Evolutionary conservation across 2,329 filamentous ascomycete species (phyloP), one percentile per base, ranked within the genome.

Genomic region (Hypocrella siamensis): DNA sequence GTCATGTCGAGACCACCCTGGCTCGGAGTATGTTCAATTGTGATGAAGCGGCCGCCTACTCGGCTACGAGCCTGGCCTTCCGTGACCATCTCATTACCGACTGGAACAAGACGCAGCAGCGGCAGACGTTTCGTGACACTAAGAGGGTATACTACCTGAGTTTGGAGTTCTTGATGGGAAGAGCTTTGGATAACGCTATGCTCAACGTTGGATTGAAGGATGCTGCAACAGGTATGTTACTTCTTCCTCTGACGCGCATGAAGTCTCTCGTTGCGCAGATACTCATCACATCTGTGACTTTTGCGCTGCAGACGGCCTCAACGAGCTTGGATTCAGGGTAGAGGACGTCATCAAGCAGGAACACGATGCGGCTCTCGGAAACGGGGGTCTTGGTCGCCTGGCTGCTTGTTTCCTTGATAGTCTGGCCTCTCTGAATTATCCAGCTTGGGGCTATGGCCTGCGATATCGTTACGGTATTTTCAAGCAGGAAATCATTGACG

Each of bases 61-160:
- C 81, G 6, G 90, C 88, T 41, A 84, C 86, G 27, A 83, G 84
- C 42, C 63, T 98, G 47, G 88, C 90, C 17, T 88, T 98, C 60
- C 75, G 90, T 48, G 88, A 98, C 54, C 78, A 85, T 32, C 65
- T 98, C 51, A 78, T 98, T 48, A 77, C 90, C 40, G 84, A 93
- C 44, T 98, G 90, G 90, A 98, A 96, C 63, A 85, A 79, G 59
- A 98, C 90, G 29, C 90, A 98, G 62, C 90, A 98, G 63, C 78
- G 79, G 38, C 90, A 98, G 59, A 94, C 88, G 0, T 84, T 81
- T 47, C 67, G 71, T 35, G 90, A 96, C 52, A 75, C 75, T 57
- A 98, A 98, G 69, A 75, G 90, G 38, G 72, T 98, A 44, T 98
- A 98, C 63, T 98, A 98, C 53, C 71, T 98, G 38, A 94, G 86